Evolutionary conservation across 768 basidiomycete species (phyloP), one percentile per base, ranked within the genome.

Genomic region (Boletus vinaceobasis): DNA sequence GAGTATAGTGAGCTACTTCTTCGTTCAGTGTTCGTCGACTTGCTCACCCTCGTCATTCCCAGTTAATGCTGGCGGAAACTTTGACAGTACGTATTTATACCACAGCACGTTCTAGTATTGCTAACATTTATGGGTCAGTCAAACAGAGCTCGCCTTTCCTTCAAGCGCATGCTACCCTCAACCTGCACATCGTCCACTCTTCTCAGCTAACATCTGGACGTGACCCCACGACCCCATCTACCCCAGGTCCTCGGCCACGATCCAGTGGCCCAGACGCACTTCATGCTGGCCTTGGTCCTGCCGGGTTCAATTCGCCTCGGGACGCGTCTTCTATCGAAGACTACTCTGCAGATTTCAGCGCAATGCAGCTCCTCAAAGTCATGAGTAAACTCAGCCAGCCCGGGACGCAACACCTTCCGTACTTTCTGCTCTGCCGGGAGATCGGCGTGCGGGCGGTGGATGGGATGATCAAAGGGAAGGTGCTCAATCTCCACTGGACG

Each of bases 101-200:
- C 55, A 26, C 37, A 33, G n/a, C 15, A 7, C 35, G 50, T 48
- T 38, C 17, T 56, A 17, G 10, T 36, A 54, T 50, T 36, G 11
- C 60, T 58, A 43, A 57, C 53, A 15, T 19, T 17, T 33, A 17
- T 56, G 38, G 46, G 27, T 31, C 59, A 91, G 88, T 90, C 67
- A 85, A 84, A 62, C 85, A 88, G 62, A 84, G 85, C 54, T 88
- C 89, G 0, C 87, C 89, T 64, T 93, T 90, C 74, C 79, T 93
- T 23, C 91, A 93, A 73, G 91, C 91, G 0, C 88, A 93, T 55
- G 79, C 89, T 1, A 75, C 90, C 1, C 79, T 93, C 52, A 93
- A 93, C 60, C 80, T 93, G 14, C 91, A 93, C 66, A 87, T 93
- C 67, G 88, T 93, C 49, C 90, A 93, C 62, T 86, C 89, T 2